phyloP scores from a whole-genome alignment of 345 rosid species.

The Boechera divaricarpa region DNA sequence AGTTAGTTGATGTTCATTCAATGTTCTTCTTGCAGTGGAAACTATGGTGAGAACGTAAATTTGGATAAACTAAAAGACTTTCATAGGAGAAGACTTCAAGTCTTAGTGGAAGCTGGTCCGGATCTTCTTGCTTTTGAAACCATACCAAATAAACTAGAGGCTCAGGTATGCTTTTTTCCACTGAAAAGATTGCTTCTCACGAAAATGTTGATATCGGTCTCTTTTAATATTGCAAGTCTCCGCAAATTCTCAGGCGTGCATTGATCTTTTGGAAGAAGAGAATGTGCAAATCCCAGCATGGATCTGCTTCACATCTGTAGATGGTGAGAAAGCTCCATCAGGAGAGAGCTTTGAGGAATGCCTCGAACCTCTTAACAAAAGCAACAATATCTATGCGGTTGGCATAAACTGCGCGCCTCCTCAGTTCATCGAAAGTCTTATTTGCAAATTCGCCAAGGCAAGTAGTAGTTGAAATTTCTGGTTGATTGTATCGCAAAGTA shows the following conservation, averaged over 20 bases:
- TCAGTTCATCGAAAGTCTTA: conserved; percentile 67
- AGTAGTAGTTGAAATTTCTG: not conserved
- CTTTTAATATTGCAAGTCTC: not conserved
- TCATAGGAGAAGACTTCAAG: conserved; percentile 80
- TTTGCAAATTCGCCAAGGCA: conserved; percentile 67
- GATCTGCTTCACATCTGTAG: conserved; percentile 87
- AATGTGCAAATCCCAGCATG: conserved; percentile 75
- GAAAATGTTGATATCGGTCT: not conserved
- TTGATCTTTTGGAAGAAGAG: conserved; percentile 83
- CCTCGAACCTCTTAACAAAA: conserved; percentile 65
- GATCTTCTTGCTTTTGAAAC: conserved; percentile 95
- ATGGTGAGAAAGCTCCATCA: conserved; percentile 81
- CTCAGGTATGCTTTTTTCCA: conserved; percentile 60
- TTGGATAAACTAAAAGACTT: conserved; percentile 84
- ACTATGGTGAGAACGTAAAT: conserved; percentile 62
- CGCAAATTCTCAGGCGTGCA: conserved; percentile 63
- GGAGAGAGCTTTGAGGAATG: conserved; percentile 84
- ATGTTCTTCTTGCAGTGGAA: conserved; percentile 57
- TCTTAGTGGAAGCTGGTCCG: conserved; percentile 79
- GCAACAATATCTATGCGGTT: conserved; percentile 62
- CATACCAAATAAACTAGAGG: conserved; percentile 89
- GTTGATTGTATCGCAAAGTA: not conserved
- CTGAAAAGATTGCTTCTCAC: not conserved
- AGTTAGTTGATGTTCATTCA: not conserved
- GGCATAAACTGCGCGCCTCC: conserved; percentile 94